phyloP scores from a whole-genome alignment of 306 rosid species.

The Biancaea sappan region DNA sequence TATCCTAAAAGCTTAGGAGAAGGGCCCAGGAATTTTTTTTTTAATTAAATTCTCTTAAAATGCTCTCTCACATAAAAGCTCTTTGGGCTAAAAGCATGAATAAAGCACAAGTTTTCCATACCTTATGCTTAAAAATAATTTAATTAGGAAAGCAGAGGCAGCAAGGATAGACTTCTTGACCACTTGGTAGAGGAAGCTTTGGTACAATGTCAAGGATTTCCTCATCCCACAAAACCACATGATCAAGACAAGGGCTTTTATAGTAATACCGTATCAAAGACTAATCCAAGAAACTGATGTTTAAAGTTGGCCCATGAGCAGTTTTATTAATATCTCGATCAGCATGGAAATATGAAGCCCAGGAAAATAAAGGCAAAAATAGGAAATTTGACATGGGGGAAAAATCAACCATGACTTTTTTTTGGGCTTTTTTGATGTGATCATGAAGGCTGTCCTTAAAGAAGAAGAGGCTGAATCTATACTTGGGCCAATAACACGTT shows the following conservation, averaged over 20 bases:
- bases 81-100: neutral
- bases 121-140: neutral
- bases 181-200: too few relatives aligned
- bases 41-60: neutral
- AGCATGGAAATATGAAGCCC: conserved; percentile 15
- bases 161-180: too few relatives aligned
- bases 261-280: too few relatives aligned
- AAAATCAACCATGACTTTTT: neutral
- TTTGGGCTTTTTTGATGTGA: too few relatives aligned
- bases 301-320: neutral
- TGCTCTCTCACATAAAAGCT: neutral
- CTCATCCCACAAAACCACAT: neutral
- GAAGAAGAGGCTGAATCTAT: too few relatives aligned
- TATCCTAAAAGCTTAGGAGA: neutral
- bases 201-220: neutral
- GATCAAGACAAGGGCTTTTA: neutral
- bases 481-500: too few relatives aligned
- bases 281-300: neutral
- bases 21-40: neutral
- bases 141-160: too few relatives aligned
- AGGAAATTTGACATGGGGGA: conserved; percentile 5
- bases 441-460: too few relatives aligned
- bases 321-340: neutral
- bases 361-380: conserved; percentile 13
- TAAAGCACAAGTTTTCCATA: neutral